Base-by-base conservation (phyloP, 192 early-diverging fungal species). In the Entomortierella beljakovae region DNA sequence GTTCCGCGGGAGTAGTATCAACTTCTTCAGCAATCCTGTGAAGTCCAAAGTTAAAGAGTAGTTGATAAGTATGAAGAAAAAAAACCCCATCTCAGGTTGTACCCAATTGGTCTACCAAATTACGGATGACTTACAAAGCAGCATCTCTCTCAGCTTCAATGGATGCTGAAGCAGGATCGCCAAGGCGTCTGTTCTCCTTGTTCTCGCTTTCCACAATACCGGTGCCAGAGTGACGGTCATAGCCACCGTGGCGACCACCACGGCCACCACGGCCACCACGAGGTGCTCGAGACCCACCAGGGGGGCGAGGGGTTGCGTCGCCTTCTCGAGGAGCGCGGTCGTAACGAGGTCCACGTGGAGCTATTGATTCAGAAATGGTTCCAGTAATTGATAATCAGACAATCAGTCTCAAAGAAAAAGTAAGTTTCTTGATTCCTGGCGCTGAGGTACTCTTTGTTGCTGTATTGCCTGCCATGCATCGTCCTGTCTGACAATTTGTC, bases 181-280 rank as follows among this genome's bases (percentile, higher is more conserved):
- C 93, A 94, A 94, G 95, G 37, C 89, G 90, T 80, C 92, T 91
- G 79, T 87, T 91, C 80, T 94, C 92, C 88, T 99, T 97, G 91
- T 99, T 99, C 42, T 93, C 92, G 51, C 90, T 90, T 79, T 96
- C 95, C 57, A 81, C 65, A 42, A 89, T 81, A 46, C 91, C 94
- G n/a, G 92, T 93, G 55, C 81, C 92, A 79, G 87, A 90, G 88
- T 94, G 94, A 74, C 95, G 93, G 81, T 98, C 95, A 80, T 90
- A 93, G 18, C 87, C 82, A 28, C 86, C 87, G 40, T 91, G 83
- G 37, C 82, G 82, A 61, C 85, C 72, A 32, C 57, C 84, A 82
- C n/a, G n/a, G 43, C 43, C 43, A 15, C 43, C 43, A 46, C 71
- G 70, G 64, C 50, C 71, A 11, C 61, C 70, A 51, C 87, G 83